Evolutionary conservation across 202 grass and related monocot genomes (phyloP).

Genomic region (Bolboschoenoplectus hybrid): DNA sequence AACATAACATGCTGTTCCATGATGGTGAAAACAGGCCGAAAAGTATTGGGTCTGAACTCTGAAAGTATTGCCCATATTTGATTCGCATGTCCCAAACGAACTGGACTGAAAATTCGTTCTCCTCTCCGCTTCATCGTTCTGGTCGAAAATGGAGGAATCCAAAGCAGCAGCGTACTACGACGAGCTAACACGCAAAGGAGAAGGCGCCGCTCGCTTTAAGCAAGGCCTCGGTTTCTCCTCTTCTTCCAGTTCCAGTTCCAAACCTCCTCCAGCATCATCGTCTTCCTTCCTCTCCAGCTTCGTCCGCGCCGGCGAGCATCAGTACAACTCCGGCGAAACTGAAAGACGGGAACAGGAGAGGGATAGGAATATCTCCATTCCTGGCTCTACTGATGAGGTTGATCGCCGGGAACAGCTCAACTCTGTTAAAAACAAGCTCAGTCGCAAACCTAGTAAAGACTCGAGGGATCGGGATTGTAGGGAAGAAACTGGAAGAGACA

Average conservation of each 20-base stretch:
- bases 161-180: slow-evolving; percentile 67
- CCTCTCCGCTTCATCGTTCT: too few species aligned
- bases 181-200: slow-evolving; percentile 76
- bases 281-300: slow-evolving; percentile 62
- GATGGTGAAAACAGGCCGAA: too few species aligned
- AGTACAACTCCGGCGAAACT: background rate
- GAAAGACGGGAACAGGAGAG: background rate
- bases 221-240: slow-evolving; percentile 75
- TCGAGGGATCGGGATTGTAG: background rate
- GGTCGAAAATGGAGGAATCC: slow-evolving; percentile 35
- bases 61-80: background rate
- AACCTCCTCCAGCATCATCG: slow-evolving; percentile 40
- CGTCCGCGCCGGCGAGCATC: slow-evolving; percentile 50
- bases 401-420: slow-evolving; percentile 24
- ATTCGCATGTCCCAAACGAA: background rate
- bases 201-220: slow-evolving; percentile 71
- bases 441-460: slow-evolving; percentile 12
- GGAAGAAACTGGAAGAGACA: background rate
- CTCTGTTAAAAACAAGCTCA: slow-evolving; percentile 22
- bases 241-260: slow-evolving; percentile 37
- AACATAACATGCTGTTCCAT: too few species aligned
- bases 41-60: too few species aligned
- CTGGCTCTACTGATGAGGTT: slow-evolving; percentile 18
- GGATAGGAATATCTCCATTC: background rate
- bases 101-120: background rate